Evolutionary conservation across 2,329 filamentous ascomycete genomes (phyloP).

Genomic region (Fusarium oxysporum): DNA sequence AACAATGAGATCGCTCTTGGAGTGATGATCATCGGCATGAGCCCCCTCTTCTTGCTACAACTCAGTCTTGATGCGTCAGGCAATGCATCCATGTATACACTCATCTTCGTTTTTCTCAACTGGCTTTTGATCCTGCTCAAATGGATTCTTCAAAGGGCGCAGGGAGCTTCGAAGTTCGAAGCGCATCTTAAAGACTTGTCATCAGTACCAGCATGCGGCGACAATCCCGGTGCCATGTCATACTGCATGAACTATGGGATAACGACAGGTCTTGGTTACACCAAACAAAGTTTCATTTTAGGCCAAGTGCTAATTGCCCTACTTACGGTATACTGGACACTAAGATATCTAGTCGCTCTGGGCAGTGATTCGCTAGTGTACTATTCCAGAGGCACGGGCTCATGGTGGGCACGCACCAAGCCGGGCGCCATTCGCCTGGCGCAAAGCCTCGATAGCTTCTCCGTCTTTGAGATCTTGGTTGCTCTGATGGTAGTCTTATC

Average conservation of each 20-base stretch:
- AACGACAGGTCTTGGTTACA: neutral
- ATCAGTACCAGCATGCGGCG: accelerated
- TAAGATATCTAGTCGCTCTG: too few species aligned
- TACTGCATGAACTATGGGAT: neutral
- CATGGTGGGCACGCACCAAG: too few species aligned
- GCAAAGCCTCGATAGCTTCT: too few species aligned
- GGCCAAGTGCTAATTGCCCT: too few species aligned
- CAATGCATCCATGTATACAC: neutral
- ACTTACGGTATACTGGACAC: too few species aligned
- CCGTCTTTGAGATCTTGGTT: too few species aligned
- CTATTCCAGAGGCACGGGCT: too few species aligned
- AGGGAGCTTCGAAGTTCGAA: too few species aligned
- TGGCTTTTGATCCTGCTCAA: neutral
- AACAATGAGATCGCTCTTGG: neutral
- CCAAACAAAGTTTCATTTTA: neutral
- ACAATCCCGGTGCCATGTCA: neutral
- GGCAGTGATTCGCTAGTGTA: too few species aligned
- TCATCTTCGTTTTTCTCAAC: neutral
- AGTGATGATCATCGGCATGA: neutral
- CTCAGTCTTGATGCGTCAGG: neutral
- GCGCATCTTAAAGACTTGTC: neutral
- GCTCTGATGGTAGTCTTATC: too few species aligned
- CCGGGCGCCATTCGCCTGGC: too few species aligned
- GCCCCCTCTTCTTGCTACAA: neutral
- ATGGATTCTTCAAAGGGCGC: too few species aligned